phyloP scores from a whole-genome alignment of 1,284 basidiomycete species.

The Rhizopogon parksii region DNA sequence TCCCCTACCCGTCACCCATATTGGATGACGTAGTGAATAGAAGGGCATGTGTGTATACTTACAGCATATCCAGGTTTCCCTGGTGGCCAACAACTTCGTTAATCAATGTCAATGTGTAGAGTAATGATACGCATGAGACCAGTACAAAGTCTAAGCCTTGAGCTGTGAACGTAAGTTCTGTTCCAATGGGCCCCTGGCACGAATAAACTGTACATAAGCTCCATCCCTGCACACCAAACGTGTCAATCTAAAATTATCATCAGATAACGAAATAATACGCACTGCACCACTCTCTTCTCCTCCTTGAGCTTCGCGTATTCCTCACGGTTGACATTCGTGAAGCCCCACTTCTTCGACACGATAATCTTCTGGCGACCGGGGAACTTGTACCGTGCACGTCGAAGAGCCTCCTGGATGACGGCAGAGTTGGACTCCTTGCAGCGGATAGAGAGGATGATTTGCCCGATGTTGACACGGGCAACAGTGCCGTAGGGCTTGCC shows the following conservation, averaged over 20 bases:
- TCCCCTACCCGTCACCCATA: slow-evolving; percentile 74
- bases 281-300: slow-evolving; percentile 75
- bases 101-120: neutral
- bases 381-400: slow-evolving; percentile 99
- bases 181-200: slow-evolving; percentile 80
- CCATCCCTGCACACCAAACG: slow-evolving; percentile 52
- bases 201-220: slow-evolving; percentile 85
- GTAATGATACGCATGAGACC: neutral
- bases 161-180: slow-evolving; percentile 80
- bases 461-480: slow-evolving; percentile 94
- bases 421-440: slow-evolving; percentile 85
- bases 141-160: slow-evolving; percentile 44
- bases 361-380: slow-evolving; percentile 99
- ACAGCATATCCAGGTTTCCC: neutral
- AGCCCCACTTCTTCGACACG: slow-evolving; percentile 96
- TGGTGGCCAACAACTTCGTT: neutral
- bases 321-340: slow-evolving; percentile 90
- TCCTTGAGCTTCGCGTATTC: slow-evolving; percentile 88
- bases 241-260: slow-evolving; percentile 15
- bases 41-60: slow-evolving; percentile 25
- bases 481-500: slow-evolving; percentile 97
- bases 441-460: slow-evolving; percentile 94
- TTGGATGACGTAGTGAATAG: slow-evolving; percentile 72
- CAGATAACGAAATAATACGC: slow-evolving; percentile 29
- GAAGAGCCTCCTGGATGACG: slow-evolving; percentile 94